Conservation (phyloP, 2,329 filamentous ascomycete genomes). For the Teratosphaeria nubilosa region DNA sequence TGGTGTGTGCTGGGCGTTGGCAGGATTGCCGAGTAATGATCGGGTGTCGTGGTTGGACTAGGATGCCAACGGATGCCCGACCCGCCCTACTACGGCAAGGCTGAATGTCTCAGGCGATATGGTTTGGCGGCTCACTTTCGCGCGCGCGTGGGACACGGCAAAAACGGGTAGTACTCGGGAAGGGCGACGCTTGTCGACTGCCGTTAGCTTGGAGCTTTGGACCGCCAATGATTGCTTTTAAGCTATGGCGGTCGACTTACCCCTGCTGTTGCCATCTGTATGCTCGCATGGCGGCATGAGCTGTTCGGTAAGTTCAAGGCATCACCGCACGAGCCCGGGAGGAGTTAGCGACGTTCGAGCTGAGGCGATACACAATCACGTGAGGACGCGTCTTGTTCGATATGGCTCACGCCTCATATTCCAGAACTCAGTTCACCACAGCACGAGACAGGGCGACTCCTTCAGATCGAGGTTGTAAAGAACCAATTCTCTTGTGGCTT, state of each 20-base stretch:
- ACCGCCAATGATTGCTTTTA: not conserved
- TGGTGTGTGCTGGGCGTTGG: constrained; percentile 91
- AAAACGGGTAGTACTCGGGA: not conserved
- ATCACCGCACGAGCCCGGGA: not conserved
- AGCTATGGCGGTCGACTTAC: not conserved
- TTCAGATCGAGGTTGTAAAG: no score
- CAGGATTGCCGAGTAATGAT: not conserved
- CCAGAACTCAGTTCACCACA: no score
- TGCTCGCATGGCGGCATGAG: not conserved
- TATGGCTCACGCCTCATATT: no score
- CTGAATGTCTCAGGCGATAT: not conserved
- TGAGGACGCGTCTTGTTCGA: no score
- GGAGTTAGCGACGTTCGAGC: no score
- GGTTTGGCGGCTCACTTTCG: not conserved
- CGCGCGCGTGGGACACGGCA: not conserved
- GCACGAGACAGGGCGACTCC: no score
- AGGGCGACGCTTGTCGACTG: not conserved
- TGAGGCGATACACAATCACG: no score
- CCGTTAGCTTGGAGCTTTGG: not conserved
- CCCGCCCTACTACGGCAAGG: not conserved
- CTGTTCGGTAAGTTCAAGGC: not conserved
- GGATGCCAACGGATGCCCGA: not conserved
- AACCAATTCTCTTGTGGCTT: no score
- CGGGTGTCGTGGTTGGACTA: not conserved
- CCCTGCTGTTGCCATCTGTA: not conserved